Evolutionary conservation across 1,284 basidiomycete genomes (phyloP), one percentile per base, ranked within the genome.

Genomic region (Sporisorium sorghi): DNA sequence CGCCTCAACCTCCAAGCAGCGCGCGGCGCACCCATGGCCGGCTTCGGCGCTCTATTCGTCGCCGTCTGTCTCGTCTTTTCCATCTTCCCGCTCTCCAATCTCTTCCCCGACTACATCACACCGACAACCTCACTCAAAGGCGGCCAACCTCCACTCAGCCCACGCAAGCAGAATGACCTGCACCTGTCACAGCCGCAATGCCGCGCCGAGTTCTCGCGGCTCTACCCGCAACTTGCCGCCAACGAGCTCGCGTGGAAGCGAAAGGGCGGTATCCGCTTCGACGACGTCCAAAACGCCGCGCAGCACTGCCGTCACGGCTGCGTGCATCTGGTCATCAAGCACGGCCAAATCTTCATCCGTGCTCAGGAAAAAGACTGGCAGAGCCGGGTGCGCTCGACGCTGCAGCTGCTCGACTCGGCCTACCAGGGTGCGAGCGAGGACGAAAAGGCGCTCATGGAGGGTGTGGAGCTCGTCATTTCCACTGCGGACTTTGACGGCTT

Each of bases 401-500:
- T 77, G 24, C 59, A 67, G 26, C 46, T 77, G 30, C 53, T 77
- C 5, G n/a, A 42, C 7, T 24, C 37, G 3, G 74, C 74, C 7
- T 64, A 63, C 28, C 10, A 35, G 17, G 66, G 64, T 6, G 74
- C 74, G 24, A 57, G 30, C 14, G 55, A 63, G 37, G 49, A 52
- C 4, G 74, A 73, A 26, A 65, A 61, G 53, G 40, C 35, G 6
- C 15, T 49, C 30, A 52, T 76, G 15, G 63, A 73, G 15, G 59
- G 57, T 0, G 50, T 40, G 2, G 73, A 77, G n/a, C 24, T 77
- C 15, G 69, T 77, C 6, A 62, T 75, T 30, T 46, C 44, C 9
- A 65, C 63, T 1, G 76, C 73, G 1, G 76, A 77, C 28, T 68
- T 68, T 30, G 73, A 76, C 32, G 76, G 73, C 0, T 63, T 66